Conservation (phyloP, 768 basidiomycete genomes). For the Tricholoma bakamatsutake region DNA sequence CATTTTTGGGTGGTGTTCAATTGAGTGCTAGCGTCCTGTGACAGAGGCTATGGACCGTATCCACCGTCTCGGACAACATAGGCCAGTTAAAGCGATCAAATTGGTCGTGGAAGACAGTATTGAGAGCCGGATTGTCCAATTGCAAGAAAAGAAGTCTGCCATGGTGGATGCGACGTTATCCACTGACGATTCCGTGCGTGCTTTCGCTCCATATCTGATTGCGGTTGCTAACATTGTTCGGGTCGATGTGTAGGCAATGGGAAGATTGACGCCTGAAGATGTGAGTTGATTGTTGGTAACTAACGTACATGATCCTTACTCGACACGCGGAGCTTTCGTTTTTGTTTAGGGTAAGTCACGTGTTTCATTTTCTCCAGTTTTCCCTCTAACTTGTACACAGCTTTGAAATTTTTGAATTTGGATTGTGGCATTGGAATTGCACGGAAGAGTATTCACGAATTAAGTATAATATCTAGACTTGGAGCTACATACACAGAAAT, state of each 20-base stretch:
- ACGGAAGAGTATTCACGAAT: too few relatives aligned
- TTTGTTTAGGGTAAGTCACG: slow-evolving; percentile 45
- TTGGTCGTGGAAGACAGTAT: slow-evolving; percentile 95
- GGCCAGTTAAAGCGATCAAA: slow-evolving; percentile 91
- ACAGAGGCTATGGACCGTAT: slow-evolving; percentile 97
- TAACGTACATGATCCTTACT: slow-evolving; percentile 1
- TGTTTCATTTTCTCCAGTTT: neutral
- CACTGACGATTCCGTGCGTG: slow-evolving; percentile 67
- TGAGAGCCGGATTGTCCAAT: slow-evolving; percentile 89
- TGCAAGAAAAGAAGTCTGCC: slow-evolving; percentile 97
- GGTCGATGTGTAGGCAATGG: slow-evolving; percentile 63
- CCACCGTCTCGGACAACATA: slow-evolving; percentile 90
- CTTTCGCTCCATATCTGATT: neutral
- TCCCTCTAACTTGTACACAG: neutral
- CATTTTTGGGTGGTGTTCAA: neutral
- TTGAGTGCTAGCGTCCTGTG: neutral
- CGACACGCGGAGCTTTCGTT: slow-evolving; percentile 39
- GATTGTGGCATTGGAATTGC: too few relatives aligned
- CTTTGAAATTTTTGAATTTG: too few relatives aligned
- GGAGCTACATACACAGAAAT: too few relatives aligned
- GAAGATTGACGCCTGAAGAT: slow-evolving; percentile 84
- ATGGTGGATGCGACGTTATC: slow-evolving; percentile 90
- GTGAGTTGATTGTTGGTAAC: slow-evolving; percentile 30
- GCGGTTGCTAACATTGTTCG: slow-evolving; percentile 5
- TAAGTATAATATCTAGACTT: too few relatives aligned